These are phyloP conservation scores for Panicum virgatum DNA, from an alignment of 202 grass and related monocot genomes.

Conservation along the genomic window DNA sequence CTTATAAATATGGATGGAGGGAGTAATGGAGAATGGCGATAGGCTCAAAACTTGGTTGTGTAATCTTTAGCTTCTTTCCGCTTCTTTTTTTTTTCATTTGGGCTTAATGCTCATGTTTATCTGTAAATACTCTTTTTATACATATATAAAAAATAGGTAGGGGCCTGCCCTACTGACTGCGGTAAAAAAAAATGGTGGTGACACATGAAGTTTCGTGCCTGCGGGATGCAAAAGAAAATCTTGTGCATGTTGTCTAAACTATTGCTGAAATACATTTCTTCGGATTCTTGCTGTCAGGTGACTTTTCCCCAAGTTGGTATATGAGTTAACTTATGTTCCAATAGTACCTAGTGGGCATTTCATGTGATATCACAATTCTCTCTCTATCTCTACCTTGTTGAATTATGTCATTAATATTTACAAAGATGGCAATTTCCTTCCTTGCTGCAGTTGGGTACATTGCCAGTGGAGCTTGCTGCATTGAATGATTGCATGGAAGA, in stretches of 20 bases:
- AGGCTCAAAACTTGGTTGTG: too few species aligned
- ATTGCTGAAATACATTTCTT: background rate
- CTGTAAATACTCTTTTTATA: too few species aligned
- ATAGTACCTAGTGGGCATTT: background rate
- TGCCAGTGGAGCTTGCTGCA: slow-evolving; percentile 50
- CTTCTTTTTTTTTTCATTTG: too few species aligned
- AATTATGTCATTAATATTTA: background rate
- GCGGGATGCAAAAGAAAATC: background rate
- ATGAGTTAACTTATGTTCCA: background rate
- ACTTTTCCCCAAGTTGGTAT: background rate
- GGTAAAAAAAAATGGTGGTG: background rate
- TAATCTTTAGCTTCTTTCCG: too few species aligned
- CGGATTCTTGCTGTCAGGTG: background rate
- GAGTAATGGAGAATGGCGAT: too few species aligned
- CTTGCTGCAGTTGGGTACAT: slow-evolving; percentile 28
- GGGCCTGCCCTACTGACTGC: too few species aligned
- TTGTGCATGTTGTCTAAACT: background rate
- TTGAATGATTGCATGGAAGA: slow-evolving; percentile 29
- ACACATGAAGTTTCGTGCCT: background rate
- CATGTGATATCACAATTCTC: background rate
- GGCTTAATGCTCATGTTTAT: too few species aligned
- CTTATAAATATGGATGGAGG: too few species aligned
- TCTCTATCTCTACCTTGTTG: background rate
- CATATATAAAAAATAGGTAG: too few species aligned
- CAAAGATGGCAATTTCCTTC: background rate